These are phyloP conservation scores for Strigomonas culicis DNA, from an alignment of 208 protist genomes.

Conservation along the genomic window DNA sequence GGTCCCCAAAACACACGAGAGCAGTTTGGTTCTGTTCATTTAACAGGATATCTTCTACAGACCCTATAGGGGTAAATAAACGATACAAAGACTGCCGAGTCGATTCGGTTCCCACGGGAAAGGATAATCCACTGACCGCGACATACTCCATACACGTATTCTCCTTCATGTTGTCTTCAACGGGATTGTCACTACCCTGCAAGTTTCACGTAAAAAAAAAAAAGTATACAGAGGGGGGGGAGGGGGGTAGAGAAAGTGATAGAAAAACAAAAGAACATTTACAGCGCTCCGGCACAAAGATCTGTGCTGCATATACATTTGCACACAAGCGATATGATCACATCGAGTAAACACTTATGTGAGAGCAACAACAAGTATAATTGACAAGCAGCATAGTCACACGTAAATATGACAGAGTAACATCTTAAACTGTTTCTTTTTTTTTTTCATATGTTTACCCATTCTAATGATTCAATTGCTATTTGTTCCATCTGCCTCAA, in stretches of 20 bases:
- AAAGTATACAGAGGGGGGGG: neutral
- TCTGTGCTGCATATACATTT: too few relatives aligned
- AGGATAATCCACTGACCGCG: slow-evolving; percentile 35
- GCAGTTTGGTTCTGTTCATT: slow-evolving; percentile 37
- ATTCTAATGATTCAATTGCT: too few relatives aligned
- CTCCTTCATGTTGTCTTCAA: too few relatives aligned
- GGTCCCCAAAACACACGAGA: slow-evolving; percentile 48
- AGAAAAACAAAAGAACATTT: neutral
- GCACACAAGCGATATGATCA: neutral
- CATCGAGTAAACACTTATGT: neutral
- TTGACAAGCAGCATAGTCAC: neutral
- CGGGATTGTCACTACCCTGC: too few relatives aligned
- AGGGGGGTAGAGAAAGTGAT: slow-evolving; percentile 14
- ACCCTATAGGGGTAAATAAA: slow-evolving; percentile 30
- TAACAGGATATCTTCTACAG: slow-evolving; percentile 66
- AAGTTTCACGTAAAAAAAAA: neutral
- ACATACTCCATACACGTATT: slow-evolving; percentile 69
- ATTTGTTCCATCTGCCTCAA: too few relatives aligned
- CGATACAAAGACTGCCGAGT: slow-evolving; percentile 45
- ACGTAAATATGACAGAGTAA: neutral
- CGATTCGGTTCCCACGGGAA: slow-evolving; percentile 54
- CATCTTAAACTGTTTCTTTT: neutral
- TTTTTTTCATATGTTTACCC: too few relatives aligned
- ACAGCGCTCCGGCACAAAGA: neutral
- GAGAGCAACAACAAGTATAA: neutral